Evolutionary conservation across 1,284 basidiomycete species (phyloP).

Genomic region (Golubevia pallescens): DNA sequence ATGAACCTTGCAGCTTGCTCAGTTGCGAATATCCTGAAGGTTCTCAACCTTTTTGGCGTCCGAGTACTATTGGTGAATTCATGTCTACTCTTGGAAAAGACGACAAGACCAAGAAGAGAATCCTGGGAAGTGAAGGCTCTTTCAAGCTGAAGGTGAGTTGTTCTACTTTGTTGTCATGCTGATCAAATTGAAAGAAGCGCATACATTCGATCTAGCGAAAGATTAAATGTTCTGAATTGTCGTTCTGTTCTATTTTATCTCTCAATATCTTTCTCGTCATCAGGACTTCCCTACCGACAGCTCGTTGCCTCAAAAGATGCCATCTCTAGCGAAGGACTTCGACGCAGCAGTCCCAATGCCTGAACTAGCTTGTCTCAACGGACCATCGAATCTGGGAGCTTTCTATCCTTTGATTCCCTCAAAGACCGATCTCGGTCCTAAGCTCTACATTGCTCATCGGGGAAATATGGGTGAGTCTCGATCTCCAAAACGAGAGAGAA

Average conservation of each 20-base stretch:
- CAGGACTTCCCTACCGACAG: constrained; percentile 89
- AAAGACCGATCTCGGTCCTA: constrained; percentile 82
- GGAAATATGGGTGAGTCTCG: constrained; percentile 18
- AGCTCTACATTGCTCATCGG: constrained; percentile 68
- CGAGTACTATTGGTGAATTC: constrained; percentile 77
- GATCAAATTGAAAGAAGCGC: constrained; percentile 1
- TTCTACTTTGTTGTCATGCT: constrained; percentile 2
- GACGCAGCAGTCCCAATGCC: constrained; percentile 81
- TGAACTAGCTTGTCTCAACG: constrained; percentile 84
- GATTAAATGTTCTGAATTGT: neutral
- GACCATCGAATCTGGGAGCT: constrained; percentile 79
- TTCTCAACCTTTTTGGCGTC: constrained; percentile 11
- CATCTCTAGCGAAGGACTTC: constrained; percentile 87
- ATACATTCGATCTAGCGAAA: neutral
- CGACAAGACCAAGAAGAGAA: constrained; percentile 67
- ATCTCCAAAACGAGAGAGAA: neutral
- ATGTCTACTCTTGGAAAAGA: constrained; percentile 80
- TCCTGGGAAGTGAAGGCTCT: constrained; percentile 56
- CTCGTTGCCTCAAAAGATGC: constrained; percentile 82
- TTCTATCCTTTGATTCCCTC: constrained; percentile 85
- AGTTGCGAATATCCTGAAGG: constrained; percentile 21
- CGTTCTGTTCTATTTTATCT: neutral
- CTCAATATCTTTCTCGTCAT: neutral
- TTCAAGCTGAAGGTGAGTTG: constrained; percentile 79
- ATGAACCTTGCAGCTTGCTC: constrained; percentile 74